A percentile compares a stretch with the other conserved stretches of the same genome.
Conservation (phyloP, 352 stramenopile genomes). For the Globisporangium emineosum region DNA sequence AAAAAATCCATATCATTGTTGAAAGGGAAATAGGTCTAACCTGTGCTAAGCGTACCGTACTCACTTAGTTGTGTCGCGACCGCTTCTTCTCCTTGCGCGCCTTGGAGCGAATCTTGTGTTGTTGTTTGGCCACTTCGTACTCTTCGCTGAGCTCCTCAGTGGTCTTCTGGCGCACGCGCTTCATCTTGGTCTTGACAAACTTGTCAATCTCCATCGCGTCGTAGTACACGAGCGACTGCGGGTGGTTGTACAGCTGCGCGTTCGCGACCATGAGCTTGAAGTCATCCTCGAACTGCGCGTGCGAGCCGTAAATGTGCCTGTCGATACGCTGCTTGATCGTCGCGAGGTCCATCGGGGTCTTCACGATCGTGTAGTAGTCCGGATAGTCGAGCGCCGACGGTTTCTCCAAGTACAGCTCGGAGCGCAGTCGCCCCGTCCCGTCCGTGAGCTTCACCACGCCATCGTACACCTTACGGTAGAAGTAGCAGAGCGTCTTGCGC, state of each 20-base stretch:
- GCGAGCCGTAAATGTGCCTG: conserved; percentile 53
- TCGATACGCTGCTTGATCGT: conserved; percentile 87
- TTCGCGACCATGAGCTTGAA: conserved; percentile 87
- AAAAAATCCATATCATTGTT: neutral
- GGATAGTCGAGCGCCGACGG: conserved; percentile 78
- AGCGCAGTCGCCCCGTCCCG: conserved; percentile 56
- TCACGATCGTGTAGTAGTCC: conserved; percentile 90
- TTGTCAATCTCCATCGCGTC: conserved; percentile 86
- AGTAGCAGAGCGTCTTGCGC: conserved; percentile 75
- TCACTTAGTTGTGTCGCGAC: conserved; percentile 34
- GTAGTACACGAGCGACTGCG: conserved; percentile 77
- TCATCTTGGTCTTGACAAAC: conserved; percentile 79
- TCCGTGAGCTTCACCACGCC: conserved; percentile 80
- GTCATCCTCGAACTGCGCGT: conserved; percentile 73
- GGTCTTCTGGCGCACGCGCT: conserved; percentile 59
- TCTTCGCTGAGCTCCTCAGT: conserved; percentile 51
- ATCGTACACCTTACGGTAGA: conserved; percentile 84
- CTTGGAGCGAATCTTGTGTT: conserved; percentile 75
- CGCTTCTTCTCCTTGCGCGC: conserved; percentile 80
- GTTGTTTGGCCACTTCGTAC: conserved; percentile 75
- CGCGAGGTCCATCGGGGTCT: conserved; percentile 80
- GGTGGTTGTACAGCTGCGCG: conserved; percentile 85
- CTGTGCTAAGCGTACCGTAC: neutral
- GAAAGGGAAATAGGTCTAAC: neutral
- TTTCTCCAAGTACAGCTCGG: conserved; percentile 76